Conservation (phyloP, 495 filamentous ascomycete species). For the Neurospora hispaniola region DNA sequence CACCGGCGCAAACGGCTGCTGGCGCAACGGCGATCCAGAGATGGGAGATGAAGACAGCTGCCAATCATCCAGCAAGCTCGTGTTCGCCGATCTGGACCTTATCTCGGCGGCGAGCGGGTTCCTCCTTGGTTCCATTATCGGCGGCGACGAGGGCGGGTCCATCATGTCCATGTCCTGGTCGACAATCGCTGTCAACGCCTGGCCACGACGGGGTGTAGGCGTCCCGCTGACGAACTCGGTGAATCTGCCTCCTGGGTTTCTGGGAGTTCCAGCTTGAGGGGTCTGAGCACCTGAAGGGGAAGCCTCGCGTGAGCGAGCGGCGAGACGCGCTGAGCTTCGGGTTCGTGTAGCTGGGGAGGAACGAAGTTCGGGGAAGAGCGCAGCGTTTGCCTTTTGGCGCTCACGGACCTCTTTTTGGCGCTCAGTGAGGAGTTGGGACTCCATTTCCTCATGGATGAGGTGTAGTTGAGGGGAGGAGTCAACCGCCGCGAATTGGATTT, state of each 20-base stretch:
- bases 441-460: conserved; percentile 19
- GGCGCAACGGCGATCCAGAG: conserved; percentile 27
- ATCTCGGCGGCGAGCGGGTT: conserved; percentile 43
- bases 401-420: conserved; percentile 62
- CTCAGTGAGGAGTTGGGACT: conserved; percentile 62
- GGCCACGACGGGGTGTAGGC: conserved; percentile 57
- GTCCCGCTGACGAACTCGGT: conserved; percentile 70
- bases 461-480: conserved; percentile 39
- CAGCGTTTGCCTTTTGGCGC: conserved; percentile 53
- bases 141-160: conserved; percentile 45
- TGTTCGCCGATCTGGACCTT: conserved; percentile 28
- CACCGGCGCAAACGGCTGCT: background rate
- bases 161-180: conserved; percentile 34
- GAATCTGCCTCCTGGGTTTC: conserved; percentile 24
- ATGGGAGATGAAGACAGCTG: conserved; percentile 37
- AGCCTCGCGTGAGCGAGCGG: background rate
- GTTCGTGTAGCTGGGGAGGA: conserved; percentile 40
- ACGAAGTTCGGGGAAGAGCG: conserved; percentile 58
- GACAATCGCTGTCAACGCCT: conserved; percentile 21
- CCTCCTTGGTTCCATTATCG: conserved; percentile 28
- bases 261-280: conserved; percentile 27
- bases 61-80: conserved; percentile 32
- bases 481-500: conserved; percentile 62
- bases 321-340: background rate
- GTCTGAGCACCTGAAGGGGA: background rate